phyloP scores from a whole-genome alignment of 2,329 filamentous ascomycete species.

The Talaromyces sp. region DNA sequence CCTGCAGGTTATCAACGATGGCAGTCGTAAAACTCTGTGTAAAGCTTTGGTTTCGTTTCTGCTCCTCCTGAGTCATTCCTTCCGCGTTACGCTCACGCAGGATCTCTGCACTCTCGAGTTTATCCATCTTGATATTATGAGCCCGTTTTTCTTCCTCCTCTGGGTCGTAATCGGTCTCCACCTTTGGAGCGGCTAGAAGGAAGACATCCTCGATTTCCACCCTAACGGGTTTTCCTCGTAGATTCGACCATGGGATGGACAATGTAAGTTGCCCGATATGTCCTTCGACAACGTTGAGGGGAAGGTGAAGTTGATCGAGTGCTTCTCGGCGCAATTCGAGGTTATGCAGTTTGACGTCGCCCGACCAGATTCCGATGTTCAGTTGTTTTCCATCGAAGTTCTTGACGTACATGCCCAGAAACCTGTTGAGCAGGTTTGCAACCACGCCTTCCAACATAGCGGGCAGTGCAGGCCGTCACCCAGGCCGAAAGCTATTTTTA shows the following conservation, averaged over 20 bases:
- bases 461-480: constrained; percentile 65
- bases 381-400: constrained; percentile 98
- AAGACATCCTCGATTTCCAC: constrained; percentile 97
- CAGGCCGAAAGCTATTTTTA: constrained; percentile 56
- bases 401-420: constrained; percentile 99
- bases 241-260: constrained; percentile 94
- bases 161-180: constrained; percentile 88
- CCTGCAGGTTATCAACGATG: constrained; percentile 97
- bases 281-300: constrained; percentile 93
- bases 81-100: constrained; percentile 90
- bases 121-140: constrained; percentile 97
- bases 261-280: constrained; percentile 90
- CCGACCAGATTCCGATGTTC: constrained; percentile 98
- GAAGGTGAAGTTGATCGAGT: constrained; percentile 92
- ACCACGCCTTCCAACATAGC: constrained; percentile 96
- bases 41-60: constrained; percentile 97
- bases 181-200: constrained; percentile 88
- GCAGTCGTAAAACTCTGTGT: constrained; percentile 92
- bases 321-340: constrained; percentile 92
- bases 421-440: constrained; percentile 95
- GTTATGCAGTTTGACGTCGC: constrained; percentile 91
- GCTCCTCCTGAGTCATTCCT: constrained; percentile 89
- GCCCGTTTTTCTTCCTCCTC: constrained; percentile 85
- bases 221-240: constrained; percentile 90
- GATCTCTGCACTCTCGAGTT: constrained; percentile 92